phyloP scores from a whole-genome alignment of 129 eudicot genomes.

The Pittosporum tobira region DNA sequence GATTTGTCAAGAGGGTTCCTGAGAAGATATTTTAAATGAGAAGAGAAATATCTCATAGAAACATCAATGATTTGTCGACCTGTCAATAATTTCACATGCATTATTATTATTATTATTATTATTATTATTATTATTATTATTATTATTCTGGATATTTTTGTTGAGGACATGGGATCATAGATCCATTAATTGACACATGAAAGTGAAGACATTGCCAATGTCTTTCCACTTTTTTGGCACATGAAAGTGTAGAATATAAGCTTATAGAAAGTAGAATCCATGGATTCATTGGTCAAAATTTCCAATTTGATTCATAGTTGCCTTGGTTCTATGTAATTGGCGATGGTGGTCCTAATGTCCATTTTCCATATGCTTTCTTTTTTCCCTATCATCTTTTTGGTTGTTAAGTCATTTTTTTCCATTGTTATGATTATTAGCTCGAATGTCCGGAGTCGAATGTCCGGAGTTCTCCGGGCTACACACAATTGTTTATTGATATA shows the following conservation, averaged over 20 bases:
- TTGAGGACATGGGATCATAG: not conserved
- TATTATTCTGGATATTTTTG: too few relatives aligned
- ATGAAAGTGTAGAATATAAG: not conserved
- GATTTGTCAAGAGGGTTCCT: conserved; percentile 5
- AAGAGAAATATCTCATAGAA: not conserved
- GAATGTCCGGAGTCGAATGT: too few relatives aligned
- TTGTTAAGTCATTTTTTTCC: not conserved
- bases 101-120: too few relatives aligned
- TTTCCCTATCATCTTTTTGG: not conserved
- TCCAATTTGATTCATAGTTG: not conserved
- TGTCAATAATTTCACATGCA: too few relatives aligned
- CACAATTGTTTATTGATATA: too few relatives aligned
- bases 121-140: too few relatives aligned
- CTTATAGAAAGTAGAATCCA: not conserved
- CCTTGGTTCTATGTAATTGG: too few relatives aligned
- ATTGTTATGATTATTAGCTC: too few relatives aligned
- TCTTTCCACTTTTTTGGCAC: not conserved
- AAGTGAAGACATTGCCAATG: not conserved
- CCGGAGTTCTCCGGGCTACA: too few relatives aligned
- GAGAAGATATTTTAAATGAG: not conserved
- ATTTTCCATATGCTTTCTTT: not conserved
- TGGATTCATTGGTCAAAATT: not conserved
- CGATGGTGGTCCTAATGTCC: not conserved
- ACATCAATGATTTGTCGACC: not conserved
- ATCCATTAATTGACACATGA: not conserved